These are phyloP conservation scores for Plectranthus barbatus DNA, from an alignment of 257 asterid species.

Conservation along the genomic window DNA sequence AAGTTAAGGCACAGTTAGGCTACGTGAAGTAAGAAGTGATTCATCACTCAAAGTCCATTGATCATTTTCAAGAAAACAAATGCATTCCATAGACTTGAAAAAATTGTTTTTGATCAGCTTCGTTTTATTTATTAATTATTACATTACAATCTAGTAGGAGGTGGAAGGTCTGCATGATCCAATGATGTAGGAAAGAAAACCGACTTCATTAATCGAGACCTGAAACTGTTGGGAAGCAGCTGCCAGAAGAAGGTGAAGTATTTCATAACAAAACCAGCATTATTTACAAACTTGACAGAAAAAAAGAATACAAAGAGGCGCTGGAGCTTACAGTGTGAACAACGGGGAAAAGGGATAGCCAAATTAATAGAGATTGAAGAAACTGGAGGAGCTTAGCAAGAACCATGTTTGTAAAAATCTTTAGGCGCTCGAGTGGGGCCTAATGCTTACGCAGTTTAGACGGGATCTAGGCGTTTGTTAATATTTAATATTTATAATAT, in stretches of 20 bases:
- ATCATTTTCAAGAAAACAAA: not conserved
- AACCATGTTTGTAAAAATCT: not conserved
- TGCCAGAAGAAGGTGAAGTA: constrained; percentile 68
- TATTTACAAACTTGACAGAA: constrained; percentile 28
- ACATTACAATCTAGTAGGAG: constrained; percentile 47
- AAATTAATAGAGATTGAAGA: constrained; percentile 72
- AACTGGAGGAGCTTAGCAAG: constrained; percentile 82
- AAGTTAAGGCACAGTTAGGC: constrained; percentile 67
- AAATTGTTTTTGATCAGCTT: too few species aligned
- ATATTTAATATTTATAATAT: too few species aligned
- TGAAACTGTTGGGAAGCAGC: constrained; percentile 53
- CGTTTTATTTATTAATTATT: too few species aligned
- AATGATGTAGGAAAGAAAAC: constrained; percentile 69
- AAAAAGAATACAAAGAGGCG: constrained; percentile 78
- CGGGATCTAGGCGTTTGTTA: too few species aligned
- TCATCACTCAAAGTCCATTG: constrained; percentile 24
- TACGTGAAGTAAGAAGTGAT: constrained; percentile 81
- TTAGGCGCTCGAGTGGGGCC: too few species aligned
- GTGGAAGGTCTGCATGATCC: constrained; percentile 79
- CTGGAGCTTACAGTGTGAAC: constrained; percentile 67
- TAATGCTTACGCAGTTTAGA: too few species aligned
- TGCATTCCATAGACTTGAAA: too few species aligned
- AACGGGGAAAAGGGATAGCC: constrained; percentile 74
- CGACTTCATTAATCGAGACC: constrained; percentile 54
- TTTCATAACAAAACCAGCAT: not conserved